Evolutionary conservation across 2,329 filamentous ascomycete species (phyloP).

Genomic region (Fusarium graminum): DNA sequence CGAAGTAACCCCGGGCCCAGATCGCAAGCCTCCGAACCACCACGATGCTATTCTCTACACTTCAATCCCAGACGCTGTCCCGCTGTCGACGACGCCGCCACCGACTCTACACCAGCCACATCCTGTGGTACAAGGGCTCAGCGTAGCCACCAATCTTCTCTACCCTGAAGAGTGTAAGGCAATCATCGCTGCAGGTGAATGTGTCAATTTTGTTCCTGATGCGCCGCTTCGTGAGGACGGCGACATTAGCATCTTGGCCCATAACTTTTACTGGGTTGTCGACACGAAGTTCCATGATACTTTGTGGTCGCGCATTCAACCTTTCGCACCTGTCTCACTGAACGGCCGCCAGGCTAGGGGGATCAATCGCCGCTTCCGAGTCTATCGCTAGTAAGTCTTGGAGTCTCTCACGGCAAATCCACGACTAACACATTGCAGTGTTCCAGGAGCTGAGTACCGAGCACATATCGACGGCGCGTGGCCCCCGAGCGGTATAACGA

Average conservation of each 20-base stretch:
- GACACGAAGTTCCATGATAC: constrained; percentile 72
- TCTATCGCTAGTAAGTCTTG: constrained; percentile 70
- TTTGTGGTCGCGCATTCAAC: constrained; percentile 71
- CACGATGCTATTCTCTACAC: constrained; percentile 76
- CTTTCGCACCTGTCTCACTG: constrained; percentile 68
- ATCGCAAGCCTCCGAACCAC: constrained; percentile 76
- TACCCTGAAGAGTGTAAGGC: constrained; percentile 71
- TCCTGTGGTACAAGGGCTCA: constrained; percentile 72
- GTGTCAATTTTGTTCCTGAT: constrained; percentile 75
- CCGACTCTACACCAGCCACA: constrained; percentile 69
- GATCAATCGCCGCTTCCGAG: constrained; percentile 76
- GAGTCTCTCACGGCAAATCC: rapidly evolving
- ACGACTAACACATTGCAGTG: constrained; percentile 44
- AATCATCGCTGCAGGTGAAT: constrained; percentile 76
- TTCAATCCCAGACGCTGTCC: constrained; percentile 68
- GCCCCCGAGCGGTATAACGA: constrained; percentile 75
- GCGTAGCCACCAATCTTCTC: constrained; percentile 71
- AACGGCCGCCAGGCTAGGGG: constrained; percentile 70
- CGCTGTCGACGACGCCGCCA: constrained; percentile 60
- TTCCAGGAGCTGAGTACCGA: constrained; percentile 78
- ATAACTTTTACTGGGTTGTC: constrained; percentile 81
- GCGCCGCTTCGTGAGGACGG: constrained; percentile 75
- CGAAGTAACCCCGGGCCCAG: constrained; percentile 69
- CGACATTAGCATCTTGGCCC: constrained; percentile 74
- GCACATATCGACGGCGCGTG: constrained; percentile 79